phyloP scores from a whole-genome alignment of 352 stramenopile species.

The Pythium utonaiense region DNA sequence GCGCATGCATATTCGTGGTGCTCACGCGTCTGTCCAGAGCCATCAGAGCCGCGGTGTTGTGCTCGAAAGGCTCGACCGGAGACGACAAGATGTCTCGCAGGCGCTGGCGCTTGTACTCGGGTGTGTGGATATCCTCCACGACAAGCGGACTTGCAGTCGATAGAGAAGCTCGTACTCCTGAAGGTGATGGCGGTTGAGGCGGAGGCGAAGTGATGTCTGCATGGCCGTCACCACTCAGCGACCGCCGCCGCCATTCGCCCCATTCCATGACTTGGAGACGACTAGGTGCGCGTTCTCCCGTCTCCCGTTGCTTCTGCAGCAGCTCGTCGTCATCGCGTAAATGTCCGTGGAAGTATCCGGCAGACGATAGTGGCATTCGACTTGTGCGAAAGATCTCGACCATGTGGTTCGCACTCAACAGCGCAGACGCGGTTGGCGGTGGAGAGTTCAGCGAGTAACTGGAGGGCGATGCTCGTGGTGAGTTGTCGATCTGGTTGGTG shows the following conservation, averaged over 20 bases:
- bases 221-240: not conserved
- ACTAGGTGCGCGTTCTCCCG: conserved; percentile 3
- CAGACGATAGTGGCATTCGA: conserved; percentile 62
- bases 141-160: not conserved
- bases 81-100: conserved; percentile 61
- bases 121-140: conserved; percentile 35
- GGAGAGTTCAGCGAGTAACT: not conserved
- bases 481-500: conserved; percentile 16
- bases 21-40: conserved; percentile 43
- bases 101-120: conserved; percentile 51
- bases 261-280: conserved; percentile 24
- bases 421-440: conserved; percentile 12
- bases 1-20: conserved; percentile 42
- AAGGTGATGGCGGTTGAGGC: not conserved
- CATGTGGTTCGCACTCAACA: conserved; percentile 64
- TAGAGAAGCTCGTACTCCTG: not conserved
- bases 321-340: conserved; percentile 26
- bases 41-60: conserved; percentile 38
- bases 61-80: conserved; percentile 48
- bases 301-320: not conserved
- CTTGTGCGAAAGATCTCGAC: conserved; percentile 62
- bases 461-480: not conserved
- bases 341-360: conserved; percentile 49
- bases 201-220: not conserved
- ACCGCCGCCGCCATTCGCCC: conserved; percentile 23